Percentiles rank a stretch among this genome's conserved stretches.
Evolutionary conservation across 2,329 filamentous ascomycete species (phyloP).

Genomic region (Aspergillus intermedius): DNA sequence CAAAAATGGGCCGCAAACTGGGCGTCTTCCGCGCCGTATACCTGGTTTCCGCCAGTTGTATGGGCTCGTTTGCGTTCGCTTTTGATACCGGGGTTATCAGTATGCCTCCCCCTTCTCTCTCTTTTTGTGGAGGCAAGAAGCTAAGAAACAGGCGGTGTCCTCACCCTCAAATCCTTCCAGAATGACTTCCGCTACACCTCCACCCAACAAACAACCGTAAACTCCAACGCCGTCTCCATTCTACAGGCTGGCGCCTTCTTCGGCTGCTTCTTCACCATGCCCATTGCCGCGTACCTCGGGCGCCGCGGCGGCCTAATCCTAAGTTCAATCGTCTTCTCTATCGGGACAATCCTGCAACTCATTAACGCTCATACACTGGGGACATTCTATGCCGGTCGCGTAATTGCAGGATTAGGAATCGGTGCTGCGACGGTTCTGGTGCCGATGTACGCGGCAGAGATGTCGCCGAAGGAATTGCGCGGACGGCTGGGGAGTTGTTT

Average conservation of each 20-base stretch:
- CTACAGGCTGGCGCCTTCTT: slow-evolving; percentile 49
- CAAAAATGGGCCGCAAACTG: slow-evolving; percentile 30
- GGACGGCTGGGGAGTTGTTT: slow-evolving; percentile 35
- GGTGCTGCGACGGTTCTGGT: slow-evolving; percentile 39
- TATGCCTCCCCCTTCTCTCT: slow-evolving; percentile 7
- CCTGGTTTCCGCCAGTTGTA: slow-evolving; percentile 31
- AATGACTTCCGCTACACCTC: slow-evolving; percentile 32
- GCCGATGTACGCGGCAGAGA: slow-evolving; percentile 38
- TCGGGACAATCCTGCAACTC: slow-evolving; percentile 40
- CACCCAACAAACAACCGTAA: slow-evolving; percentile 36
- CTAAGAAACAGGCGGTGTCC: slow-evolving; percentile 32
- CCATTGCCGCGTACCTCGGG: slow-evolving; percentile 40
- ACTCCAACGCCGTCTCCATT: slow-evolving; percentile 44
- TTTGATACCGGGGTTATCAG: slow-evolving; percentile 36
- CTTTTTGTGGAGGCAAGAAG: neutral
- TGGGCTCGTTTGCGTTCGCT: slow-evolving; percentile 35
- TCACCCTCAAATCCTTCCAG: slow-evolving; percentile 40
- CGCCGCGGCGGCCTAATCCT: slow-evolving; percentile 40
- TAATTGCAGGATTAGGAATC: slow-evolving; percentile 43
- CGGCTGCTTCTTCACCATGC: slow-evolving; percentile 44
- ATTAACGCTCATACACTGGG: slow-evolving; percentile 39
- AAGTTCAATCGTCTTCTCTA: slow-evolving; percentile 34
- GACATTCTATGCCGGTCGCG: slow-evolving; percentile 41
- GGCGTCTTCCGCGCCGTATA: slow-evolving; percentile 31
- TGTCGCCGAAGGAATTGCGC: slow-evolving; percentile 36